These are phyloP conservation scores for Xerocomellus dryophilus DNA, from an alignment of 768 basidiomycete genomes.

Conservation along the genomic window DNA sequence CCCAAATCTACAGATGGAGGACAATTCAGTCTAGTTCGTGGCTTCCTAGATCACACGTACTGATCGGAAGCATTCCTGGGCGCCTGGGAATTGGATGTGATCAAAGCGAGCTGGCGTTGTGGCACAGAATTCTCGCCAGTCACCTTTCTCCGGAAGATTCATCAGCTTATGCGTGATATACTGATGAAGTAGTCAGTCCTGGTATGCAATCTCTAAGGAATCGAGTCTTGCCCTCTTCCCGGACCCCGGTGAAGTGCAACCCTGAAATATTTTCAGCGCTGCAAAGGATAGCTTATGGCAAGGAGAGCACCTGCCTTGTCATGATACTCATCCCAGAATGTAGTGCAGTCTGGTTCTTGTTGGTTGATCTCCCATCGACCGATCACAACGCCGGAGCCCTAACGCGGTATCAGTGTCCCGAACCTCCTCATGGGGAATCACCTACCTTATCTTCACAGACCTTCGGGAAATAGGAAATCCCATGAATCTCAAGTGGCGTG, in stretches of 20 bases:
- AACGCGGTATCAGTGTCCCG: neutral
- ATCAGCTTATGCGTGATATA: slow-evolving; percentile 25
- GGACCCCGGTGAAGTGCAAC: slow-evolving; percentile 24
- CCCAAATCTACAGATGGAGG: slow-evolving; percentile 10
- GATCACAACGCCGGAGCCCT: slow-evolving; percentile 20
- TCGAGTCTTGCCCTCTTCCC: slow-evolving; percentile 15
- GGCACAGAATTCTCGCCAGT: slow-evolving; percentile 36
- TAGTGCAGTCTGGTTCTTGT: slow-evolving; percentile 27
- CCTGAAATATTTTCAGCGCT: slow-evolving; percentile 11
- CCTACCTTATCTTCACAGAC: slow-evolving; percentile 26
- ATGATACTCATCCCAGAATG: slow-evolving; percentile 24
- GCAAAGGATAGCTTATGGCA: neutral
- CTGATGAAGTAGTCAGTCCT: slow-evolving; percentile 14
- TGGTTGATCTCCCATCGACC: slow-evolving; percentile 29
- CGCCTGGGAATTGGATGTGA: slow-evolving; percentile 21
- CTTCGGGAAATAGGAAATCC: slow-evolving; percentile 13
- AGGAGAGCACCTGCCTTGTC: slow-evolving; percentile 21
- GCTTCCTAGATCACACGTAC: slow-evolving; percentile 1
- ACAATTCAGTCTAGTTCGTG: neutral
- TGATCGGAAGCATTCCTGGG: slow-evolving; percentile 14
- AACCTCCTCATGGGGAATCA: too few species aligned
- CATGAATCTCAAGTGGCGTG: slow-evolving; percentile 23
- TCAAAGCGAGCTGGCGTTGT: slow-evolving; percentile 32
- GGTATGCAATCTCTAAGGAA: neutral
- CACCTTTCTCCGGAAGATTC: slow-evolving; percentile 21